Evolutionary conservation across 148 eudicot species (phyloP).

Genomic region (Nepenthes mirabilis): DNA sequence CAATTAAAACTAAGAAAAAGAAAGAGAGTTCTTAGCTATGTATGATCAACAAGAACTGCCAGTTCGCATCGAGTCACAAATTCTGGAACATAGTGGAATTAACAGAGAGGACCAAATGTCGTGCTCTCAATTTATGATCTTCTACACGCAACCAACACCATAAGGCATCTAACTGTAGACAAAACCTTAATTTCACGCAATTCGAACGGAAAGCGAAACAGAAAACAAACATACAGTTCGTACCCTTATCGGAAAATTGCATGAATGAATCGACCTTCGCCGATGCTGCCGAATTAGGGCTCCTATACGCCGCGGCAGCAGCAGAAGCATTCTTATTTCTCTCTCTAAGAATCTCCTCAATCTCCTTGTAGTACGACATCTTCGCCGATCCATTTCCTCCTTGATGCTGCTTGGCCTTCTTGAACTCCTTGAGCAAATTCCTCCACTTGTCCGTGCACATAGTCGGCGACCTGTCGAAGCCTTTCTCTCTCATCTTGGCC

Average conservation of each 20-base stretch:
- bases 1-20: too few species aligned
- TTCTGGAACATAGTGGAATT: too few species aligned
- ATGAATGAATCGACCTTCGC: conserved; percentile 46
- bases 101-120: too few species aligned
- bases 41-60: too few species aligned
- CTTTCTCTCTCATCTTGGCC: conserved; percentile 66
- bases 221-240: background rate
- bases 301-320: background rate
- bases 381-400: conserved; percentile 33
- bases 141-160: too few species aligned
- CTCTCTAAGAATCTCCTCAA: conserved; percentile 60
- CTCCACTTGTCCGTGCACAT: conserved; percentile 99
- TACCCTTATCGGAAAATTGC: conserved; percentile 75
- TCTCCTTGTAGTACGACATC: conserved; percentile 67
- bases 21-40: too few species aligned
- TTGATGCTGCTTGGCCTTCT: conserved; percentile 42
- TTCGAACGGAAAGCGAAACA: too few species aligned
- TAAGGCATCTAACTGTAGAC: too few species aligned
- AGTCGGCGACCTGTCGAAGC: conserved; percentile 81
- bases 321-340: conserved; percentile 18
- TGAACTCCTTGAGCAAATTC: conserved; percentile 71
- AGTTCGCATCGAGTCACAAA: too few species aligned
- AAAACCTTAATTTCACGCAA: too few species aligned
- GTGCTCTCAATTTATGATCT: too few species aligned
- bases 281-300: conserved; percentile 5